phyloP scores from a whole-genome alignment of 1,139 yeast species.

The Pneumocystis oryctolagi region DNA sequence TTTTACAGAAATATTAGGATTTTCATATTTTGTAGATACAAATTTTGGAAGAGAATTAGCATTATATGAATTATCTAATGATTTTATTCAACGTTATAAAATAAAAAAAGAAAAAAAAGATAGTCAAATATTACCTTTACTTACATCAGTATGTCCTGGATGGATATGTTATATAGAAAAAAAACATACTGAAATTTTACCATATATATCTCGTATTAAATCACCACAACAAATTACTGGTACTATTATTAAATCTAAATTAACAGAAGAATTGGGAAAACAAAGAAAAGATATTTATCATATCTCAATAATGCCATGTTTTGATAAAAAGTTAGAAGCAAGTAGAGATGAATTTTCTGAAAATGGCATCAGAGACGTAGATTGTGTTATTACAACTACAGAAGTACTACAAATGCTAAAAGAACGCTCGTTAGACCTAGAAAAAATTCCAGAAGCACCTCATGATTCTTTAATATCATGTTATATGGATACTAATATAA shows the following conservation, averaged over 20 bases:
- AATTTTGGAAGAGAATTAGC: slow-evolving; percentile 67
- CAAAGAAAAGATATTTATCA: slow-evolving; percentile 44
- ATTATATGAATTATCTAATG: slow-evolving; percentile 43
- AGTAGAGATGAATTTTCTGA: slow-evolving; percentile 55
- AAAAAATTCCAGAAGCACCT: slow-evolving; percentile 3
- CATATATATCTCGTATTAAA: slow-evolving; percentile 42
- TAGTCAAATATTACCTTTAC: slow-evolving; percentile 29
- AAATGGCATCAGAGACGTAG: slow-evolving; percentile 47
- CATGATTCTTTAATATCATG: slow-evolving; percentile 11
- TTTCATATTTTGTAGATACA: slow-evolving; percentile 65
- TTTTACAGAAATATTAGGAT: slow-evolving; percentile 49
- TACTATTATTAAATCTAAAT: slow-evolving; percentile 45
- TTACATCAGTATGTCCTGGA: slow-evolving; percentile 79
- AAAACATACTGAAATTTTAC: slow-evolving; percentile 74
- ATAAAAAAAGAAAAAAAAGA: slow-evolving; percentile 3
- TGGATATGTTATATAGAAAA: slow-evolving; percentile 94
- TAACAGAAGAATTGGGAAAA: slow-evolving; percentile 29
- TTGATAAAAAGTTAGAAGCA: slow-evolving; percentile 90
- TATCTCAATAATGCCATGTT: slow-evolving; percentile 86
- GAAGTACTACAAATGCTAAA: slow-evolving; percentile 62
- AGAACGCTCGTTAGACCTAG: slow-evolving; percentile 32
- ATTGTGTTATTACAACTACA: slow-evolving; percentile 83
- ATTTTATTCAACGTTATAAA: slow-evolving; percentile 23
- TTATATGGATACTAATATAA: slow-evolving; percentile 8
- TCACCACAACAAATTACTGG: slow-evolving; percentile 95